Percentiles rank a stretch among this genome's conserved stretches.
phyloP scores from a whole-genome alignment of 352 stramenopile species.

The Phytopythium ostracodes region DNA sequence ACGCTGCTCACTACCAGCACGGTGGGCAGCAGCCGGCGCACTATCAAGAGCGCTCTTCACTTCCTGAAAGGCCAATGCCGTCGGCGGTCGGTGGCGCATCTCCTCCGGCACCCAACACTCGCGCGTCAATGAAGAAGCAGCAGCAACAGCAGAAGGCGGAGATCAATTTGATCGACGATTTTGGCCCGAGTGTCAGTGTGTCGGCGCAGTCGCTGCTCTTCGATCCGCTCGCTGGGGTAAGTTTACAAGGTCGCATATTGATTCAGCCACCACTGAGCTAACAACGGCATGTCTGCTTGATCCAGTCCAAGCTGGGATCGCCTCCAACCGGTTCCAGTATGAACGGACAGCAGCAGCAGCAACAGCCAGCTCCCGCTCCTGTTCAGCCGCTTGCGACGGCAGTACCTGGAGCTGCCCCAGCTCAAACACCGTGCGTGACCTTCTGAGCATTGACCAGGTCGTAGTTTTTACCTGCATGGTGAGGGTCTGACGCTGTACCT shows the following conservation, averaged over 20 bases:
- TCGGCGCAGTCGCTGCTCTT: constrained; percentile 70
- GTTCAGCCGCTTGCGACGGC: neutral
- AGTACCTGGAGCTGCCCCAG: neutral
- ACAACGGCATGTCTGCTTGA: neutral
- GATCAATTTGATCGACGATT: constrained; percentile 80
- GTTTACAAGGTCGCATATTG: constrained; percentile 5
- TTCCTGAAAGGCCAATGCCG: constrained; percentile 18
- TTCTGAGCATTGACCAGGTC: constrained; percentile 4
- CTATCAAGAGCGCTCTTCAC: constrained; percentile 18
- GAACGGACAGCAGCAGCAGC: constrained; percentile 16
- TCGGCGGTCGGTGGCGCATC: constrained; percentile 6
- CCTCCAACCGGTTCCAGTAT: constrained; percentile 8
- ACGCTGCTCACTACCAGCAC: neutral
- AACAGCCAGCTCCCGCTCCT: neutral
- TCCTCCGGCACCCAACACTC: constrained; percentile 10
- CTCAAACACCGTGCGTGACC: constrained; percentile 14
- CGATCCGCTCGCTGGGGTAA: constrained; percentile 60
- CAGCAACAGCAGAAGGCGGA: constrained; percentile 37
- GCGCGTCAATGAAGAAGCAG: constrained; percentile 7
- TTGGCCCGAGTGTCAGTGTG: constrained; percentile 50
- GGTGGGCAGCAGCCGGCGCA: constrained; percentile 13
- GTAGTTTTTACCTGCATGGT: too few relatives aligned
- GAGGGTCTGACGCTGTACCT: neutral
- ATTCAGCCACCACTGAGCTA: neutral
- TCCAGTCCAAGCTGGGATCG: constrained; percentile 25